Evolutionary conservation across 164 flowering plant genomes (phyloP), one percentile per base, ranked within the genome.

Genomic region (Stephania japonica): DNA sequence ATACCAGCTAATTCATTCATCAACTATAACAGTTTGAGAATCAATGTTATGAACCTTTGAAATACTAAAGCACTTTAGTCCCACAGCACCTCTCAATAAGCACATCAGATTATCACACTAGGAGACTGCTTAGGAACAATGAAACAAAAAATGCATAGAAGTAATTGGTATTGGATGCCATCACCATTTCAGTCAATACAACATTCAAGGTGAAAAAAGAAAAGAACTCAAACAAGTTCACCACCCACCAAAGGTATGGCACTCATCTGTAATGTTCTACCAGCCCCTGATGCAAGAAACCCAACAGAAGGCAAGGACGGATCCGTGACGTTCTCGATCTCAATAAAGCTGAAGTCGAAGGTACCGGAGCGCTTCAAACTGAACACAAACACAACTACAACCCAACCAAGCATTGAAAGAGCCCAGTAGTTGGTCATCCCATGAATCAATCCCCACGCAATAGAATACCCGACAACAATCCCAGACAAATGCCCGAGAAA

Each of bases 351-450:
- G 47, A 95, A 79, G 75, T 91, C 89, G 75, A 80, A 84, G 26
- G 97, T 76, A 72, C 98, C 97, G 23, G 94, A 87, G 5, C 85
- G 82, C 88, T 93, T 93, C 87, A 93, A 87, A 81, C 98, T 95
- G 73, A 85, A 79, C 2, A 91, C 73, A 71, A 90, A 90, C 47
- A 84, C 84, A 77, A 90, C 78, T n/a, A 83, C 78, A 75, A 85
- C 85, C 99, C 99, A 95, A 62, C 98, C 97, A 75, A 93, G 78
- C 91, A 95, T 87, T 19, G 99, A 87, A 71, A 95, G 21, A 9
- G 97, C 96, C 99, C 99, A 95, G 79, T 85, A 95, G 78, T 90
- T 87, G 77, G 79, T 93, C 99, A 95, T 95, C 72, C 99, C 99
- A 66, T 93, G 94, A 23, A 95, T 88, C 84, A 95, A 78, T 71